Percentiles rank a stretch among this genome's conserved stretches.
phyloP scores from a whole-genome alignment of 345 rosid genomes.

The Populus nigra region DNA sequence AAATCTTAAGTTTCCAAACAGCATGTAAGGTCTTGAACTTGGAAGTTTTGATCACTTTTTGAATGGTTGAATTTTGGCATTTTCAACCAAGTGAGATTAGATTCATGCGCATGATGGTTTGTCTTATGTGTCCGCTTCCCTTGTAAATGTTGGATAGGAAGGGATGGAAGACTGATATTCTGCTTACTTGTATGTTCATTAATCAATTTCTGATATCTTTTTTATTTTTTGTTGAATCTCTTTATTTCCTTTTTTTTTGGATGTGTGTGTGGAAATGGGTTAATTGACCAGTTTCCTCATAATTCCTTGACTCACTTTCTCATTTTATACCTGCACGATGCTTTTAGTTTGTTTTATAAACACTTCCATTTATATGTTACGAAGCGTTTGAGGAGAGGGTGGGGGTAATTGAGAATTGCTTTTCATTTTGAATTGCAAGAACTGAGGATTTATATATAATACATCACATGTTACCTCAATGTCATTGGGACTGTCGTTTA shows the following conservation, averaged over 20 bases:
- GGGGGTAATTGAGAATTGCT: no score
- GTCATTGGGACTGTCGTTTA: background rate
- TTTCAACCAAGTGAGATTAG: background rate
- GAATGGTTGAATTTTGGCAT: background rate
- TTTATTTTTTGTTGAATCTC: background rate
- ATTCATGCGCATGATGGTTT: background rate
- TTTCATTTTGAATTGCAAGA: slow-evolving; percentile 4
- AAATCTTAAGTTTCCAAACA: no score
- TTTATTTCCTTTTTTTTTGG: background rate
- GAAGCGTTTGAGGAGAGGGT: no score
- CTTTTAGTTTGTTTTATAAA: background rate
- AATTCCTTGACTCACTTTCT: background rate
- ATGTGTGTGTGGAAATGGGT: background rate
- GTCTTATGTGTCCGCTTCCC: background rate
- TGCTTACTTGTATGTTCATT: background rate
- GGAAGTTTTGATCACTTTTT: background rate
- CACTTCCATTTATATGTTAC: background rate
- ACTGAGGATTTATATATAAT: background rate
- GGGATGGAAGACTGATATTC: background rate
- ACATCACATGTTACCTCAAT: background rate
- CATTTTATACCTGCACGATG: background rate
- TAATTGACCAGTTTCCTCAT: background rate
- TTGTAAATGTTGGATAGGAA: background rate
- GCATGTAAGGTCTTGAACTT: background rate
- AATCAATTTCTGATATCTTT: background rate